Evolutionary conservation across 306 rosid species (phyloP).

Genomic region (Inga oerstediana): DNA sequence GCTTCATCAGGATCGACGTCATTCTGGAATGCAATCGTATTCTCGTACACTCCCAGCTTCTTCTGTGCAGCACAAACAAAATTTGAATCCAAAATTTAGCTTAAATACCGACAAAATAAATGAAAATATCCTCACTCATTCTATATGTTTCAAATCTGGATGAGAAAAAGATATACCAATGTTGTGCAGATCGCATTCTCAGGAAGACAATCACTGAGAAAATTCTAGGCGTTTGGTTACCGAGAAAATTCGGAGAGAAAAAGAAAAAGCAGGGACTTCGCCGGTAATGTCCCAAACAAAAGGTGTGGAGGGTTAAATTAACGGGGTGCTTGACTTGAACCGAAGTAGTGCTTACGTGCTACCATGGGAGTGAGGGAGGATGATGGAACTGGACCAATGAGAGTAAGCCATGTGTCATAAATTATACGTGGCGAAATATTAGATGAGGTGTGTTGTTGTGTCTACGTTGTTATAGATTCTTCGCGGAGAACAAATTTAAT

Average conservation of each 20-base stretch:
- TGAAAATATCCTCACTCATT: not conserved
- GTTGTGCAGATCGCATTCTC: conserved; percentile 62
- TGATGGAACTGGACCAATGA: not conserved
- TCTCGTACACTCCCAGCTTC: conserved; percentile 33
- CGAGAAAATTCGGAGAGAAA: conserved; percentile 34
- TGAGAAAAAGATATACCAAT: conserved; percentile 28
- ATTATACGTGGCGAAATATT: conserved; percentile 46
- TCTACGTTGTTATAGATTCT: conserved; percentile 24
- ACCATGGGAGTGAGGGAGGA: not conserved
- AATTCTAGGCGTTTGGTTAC: conserved; percentile 33
- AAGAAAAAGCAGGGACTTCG: conserved; percentile 10
- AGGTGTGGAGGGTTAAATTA: conserved; percentile 3
- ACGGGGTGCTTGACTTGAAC: not conserved
- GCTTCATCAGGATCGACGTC: conserved; percentile 60
- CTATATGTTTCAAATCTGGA: not conserved
- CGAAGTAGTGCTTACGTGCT: conserved; percentile 45
- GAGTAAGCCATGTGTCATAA: not conserved
- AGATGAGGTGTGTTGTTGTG: conserved; percentile 49
- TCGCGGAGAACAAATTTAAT: not conserved
- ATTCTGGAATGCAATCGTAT: conserved; percentile 42
- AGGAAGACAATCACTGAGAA: conserved; percentile 22
- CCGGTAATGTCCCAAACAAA: not conserved
- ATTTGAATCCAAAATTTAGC: not conserved
- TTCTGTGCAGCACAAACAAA: conserved; percentile 37
- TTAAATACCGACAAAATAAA: conserved; percentile 12